A percentile compares a stretch with the other conserved stretches of the same genome.
phyloP scores from a whole-genome alignment of 2,329 filamentous ascomycete species.

The Verticillium isaacii region DNA sequence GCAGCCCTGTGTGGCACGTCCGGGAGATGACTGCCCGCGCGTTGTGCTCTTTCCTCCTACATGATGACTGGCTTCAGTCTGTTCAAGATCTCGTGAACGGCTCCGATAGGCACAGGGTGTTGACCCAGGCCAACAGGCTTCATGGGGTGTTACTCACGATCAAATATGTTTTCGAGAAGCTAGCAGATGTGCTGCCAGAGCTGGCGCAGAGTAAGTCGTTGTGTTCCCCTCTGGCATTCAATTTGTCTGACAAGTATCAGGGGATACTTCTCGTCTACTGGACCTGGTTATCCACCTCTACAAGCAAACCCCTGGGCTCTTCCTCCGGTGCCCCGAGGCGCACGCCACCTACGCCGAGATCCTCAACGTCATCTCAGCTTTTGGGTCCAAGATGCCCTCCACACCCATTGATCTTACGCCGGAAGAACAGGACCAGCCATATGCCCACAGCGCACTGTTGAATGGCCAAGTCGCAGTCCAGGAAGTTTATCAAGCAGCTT shows the following conservation, averaged over 20 bases:
- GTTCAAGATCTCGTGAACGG: slow-evolving; percentile 23
- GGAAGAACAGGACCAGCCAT: background rate
- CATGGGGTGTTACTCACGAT: slow-evolving; percentile 56
- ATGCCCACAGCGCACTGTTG: slow-evolving; percentile 27
- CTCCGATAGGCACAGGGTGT: background rate
- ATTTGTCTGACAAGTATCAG: slow-evolving; percentile 15
- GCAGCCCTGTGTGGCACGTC: slow-evolving; percentile 72
- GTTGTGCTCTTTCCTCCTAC: slow-evolving; percentile 57
- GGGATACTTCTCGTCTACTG: slow-evolving; percentile 22
- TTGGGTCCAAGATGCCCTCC: slow-evolving; percentile 5
- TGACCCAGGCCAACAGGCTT: slow-evolving; percentile 42
- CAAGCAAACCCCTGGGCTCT: background rate
- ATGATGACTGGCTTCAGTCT: slow-evolving; percentile 40
- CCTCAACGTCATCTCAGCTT: slow-evolving; percentile 33
- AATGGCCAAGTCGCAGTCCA: slow-evolving; percentile 31
- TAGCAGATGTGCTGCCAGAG: slow-evolving; percentile 40
- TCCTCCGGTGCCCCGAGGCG: slow-evolving; percentile 31
- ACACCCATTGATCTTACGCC: background rate
- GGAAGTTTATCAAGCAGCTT: slow-evolving; percentile 26
- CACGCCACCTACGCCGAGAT: slow-evolving; percentile 42
- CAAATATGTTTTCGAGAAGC: slow-evolving; percentile 52
- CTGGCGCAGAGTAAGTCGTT: slow-evolving; percentile 28
- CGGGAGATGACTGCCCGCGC: slow-evolving; percentile 76
- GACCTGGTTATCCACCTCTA: slow-evolving; percentile 18
- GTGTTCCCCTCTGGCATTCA: background rate